Evolutionary conservation across 179 eudicot species (phyloP).

Genomic region (Monotropa hypopitys): DNA sequence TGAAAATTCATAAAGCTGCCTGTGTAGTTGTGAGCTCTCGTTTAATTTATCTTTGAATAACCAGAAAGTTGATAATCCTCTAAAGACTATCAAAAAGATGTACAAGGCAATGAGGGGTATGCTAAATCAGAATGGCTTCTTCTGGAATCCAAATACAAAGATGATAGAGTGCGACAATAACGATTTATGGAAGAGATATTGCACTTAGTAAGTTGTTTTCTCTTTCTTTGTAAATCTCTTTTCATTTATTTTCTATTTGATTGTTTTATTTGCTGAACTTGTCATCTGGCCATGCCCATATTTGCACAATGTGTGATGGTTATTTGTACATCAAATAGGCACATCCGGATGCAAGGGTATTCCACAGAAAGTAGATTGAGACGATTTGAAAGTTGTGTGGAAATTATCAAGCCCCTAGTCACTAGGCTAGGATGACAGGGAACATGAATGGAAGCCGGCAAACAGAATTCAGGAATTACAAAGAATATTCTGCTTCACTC

Average conservation of each 20-base stretch:
- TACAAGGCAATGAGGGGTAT: constrained; percentile 12
- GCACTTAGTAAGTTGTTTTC: background rate
- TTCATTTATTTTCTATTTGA: background rate
- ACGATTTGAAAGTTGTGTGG: constrained; percentile 14
- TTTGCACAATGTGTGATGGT: background rate
- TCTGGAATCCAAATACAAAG: constrained; percentile 12
- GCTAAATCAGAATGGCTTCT: constrained; percentile 12
- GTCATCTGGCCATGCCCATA: background rate
- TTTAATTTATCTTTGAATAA: constrained; percentile 12
- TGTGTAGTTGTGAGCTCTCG: constrained; percentile 12
- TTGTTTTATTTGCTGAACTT: background rate
- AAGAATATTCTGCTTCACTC: constrained; percentile 11
- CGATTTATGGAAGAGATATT: constrained; percentile 13
- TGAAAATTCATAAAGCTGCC: constrained; percentile 11
- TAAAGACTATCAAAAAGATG: constrained; percentile 13
- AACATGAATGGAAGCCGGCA: constrained; percentile 6
- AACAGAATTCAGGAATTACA: constrained; percentile 3
- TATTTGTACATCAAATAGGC: constrained; percentile 3
- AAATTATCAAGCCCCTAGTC: constrained; percentile 13
- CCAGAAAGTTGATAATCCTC: constrained; percentile 12
- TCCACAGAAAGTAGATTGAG: constrained; percentile 7
- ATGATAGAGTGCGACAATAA: constrained; percentile 10
- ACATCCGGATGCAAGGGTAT: constrained; percentile 13
- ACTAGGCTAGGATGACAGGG: constrained; percentile 13
- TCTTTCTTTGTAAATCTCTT: background rate